Percentiles rank a stretch among this genome's conserved stretches.
phyloP scores from a whole-genome alignment of 805 yeast genomes.

The Saccharomycopsis sp. region DNA sequence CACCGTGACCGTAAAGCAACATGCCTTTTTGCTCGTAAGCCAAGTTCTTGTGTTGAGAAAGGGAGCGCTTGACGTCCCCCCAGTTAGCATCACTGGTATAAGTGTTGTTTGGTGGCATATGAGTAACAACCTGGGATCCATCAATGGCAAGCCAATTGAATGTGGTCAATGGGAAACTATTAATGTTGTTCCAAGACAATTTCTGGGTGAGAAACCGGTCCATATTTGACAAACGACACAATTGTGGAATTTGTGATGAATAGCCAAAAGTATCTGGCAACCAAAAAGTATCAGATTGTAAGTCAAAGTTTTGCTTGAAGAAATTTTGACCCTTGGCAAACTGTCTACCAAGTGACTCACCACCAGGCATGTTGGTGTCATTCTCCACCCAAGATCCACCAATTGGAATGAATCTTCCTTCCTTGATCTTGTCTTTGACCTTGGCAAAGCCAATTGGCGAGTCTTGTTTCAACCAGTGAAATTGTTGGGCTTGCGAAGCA shows the following conservation, averaged over 20 bases:
- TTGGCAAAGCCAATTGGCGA: constrained; percentile 72
- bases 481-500: constrained; percentile 95
- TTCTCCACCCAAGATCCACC: constrained; percentile 99
- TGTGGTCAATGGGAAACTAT: constrained; percentile 79
- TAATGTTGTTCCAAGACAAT: constrained; percentile 93
- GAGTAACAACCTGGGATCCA: constrained; percentile 87
- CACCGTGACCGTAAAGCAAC: constrained; percentile 86
- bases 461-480: constrained; percentile 79
- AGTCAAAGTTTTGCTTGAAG: constrained; percentile 71
- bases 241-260: constrained; percentile 89
- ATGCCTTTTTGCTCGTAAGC: constrained; percentile 75
- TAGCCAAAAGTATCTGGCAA: constrained; percentile 97
- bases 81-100: constrained; percentile 90
- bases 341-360: constrained; percentile 85
- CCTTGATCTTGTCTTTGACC: constrained; percentile 48
- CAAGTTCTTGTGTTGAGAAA: constrained; percentile 73
- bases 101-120: constrained; percentile 97
- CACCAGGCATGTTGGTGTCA: constrained; percentile 92
- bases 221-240: constrained; percentile 81
- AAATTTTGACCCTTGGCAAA: constrained; percentile 85
- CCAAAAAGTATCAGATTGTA: constrained; percentile 75
- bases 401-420: constrained; percentile 75
- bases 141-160: constrained; percentile 95
- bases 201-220: constrained; percentile 85
- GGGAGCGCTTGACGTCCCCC: constrained; percentile 82